These are phyloP conservation scores for Nothophoma quercina DNA, from an alignment of 2,329 filamentous ascomycete species.

Conservation along the genomic window DNA sequence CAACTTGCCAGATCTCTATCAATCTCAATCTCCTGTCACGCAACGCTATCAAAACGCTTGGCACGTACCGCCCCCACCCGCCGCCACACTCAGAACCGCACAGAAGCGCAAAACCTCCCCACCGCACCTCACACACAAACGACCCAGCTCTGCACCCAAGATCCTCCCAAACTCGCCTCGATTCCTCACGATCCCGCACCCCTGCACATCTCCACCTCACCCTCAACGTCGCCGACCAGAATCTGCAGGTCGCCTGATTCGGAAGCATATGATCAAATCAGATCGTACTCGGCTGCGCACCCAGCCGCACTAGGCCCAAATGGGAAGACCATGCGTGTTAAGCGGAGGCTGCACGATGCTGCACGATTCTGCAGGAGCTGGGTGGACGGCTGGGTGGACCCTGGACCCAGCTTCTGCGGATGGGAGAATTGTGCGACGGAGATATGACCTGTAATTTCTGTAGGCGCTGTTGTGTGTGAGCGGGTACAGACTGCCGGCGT, in stretches of 20 bases:
- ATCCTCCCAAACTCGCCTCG: not conserved
- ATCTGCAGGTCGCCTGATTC: constrained; percentile 14
- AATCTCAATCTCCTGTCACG: not conserved
- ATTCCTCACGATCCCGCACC: constrained; percentile 9
- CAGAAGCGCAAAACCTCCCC: constrained; percentile 6
- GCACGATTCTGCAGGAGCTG: constrained; percentile 13
- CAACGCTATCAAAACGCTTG: constrained; percentile 3
- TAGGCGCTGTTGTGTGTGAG: constrained; percentile 2
- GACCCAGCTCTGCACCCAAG: constrained; percentile 6
- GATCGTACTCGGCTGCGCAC: constrained; percentile 7
- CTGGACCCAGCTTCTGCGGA: constrained; percentile 15
- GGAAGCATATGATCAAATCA: constrained; percentile 13
- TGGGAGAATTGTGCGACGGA: constrained; percentile 4
- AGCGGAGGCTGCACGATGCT: constrained; percentile 16
- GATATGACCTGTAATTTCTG: constrained; percentile 18
- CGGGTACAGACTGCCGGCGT: not conserved
- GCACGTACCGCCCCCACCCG: constrained; percentile 4
- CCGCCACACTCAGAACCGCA: not conserved
- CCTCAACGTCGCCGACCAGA: constrained; percentile 13
- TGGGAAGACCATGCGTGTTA: not conserved
- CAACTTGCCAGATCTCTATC: no score
- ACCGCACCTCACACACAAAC: constrained; percentile 1
- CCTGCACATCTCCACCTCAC: not conserved
- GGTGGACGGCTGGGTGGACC: not conserved
- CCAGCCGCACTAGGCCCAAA: not conserved